Base-by-base conservation (phyloP, 2,329 filamentous ascomycete genomes). In the Fusarium equiseti region DNA sequence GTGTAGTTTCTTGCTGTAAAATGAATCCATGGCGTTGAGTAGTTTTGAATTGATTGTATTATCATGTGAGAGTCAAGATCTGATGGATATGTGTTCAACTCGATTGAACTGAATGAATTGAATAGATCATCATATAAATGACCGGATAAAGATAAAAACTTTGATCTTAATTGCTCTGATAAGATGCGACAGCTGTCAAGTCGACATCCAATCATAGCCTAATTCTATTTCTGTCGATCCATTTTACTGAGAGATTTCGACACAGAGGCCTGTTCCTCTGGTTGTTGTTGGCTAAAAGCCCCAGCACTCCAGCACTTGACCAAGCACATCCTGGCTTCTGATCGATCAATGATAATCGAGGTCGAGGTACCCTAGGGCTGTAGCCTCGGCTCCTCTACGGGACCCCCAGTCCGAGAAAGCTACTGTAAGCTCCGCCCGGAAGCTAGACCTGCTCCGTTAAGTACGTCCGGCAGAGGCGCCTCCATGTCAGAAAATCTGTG, bases 291-390 rank as follows among this genome's bases (percentile, higher is more conserved):
- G 63, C 24, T 50, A 46, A 24, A 24, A 13, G 29, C 42, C 48
- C 45, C 56, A 18, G 51, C 31, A 38, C 35, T 38, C 18, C 32
- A 35, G 32, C 32, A 11, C 60, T 62, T 51, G n/a, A 50, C 38
- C 11, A 46, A n/a, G 44, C 40, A 40, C 42, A 66, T 67, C 63
- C 63, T 32, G 29, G 62, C 38, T 40, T 67, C 44, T 45, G 63
- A 66, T 66, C 63, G 63, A 29, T 66, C 62, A 66, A 66, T 66
- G 27, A 48, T 43, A 66, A 66, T 66, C 59, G 58, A 52, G 12
- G 50, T 42, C 18, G 18, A 44, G 22, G 42, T 44, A 58, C 32
- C 38, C 24, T 64, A 53, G 38, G 57, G 43, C 53, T 22, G 29
- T 20, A 56, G 29, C 60, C 58, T 63, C 40, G 60, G 48, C 49